Evolutionary conservation across 805 yeast species (phyloP).

Genomic region (Nakazawaea peltata): DNA sequence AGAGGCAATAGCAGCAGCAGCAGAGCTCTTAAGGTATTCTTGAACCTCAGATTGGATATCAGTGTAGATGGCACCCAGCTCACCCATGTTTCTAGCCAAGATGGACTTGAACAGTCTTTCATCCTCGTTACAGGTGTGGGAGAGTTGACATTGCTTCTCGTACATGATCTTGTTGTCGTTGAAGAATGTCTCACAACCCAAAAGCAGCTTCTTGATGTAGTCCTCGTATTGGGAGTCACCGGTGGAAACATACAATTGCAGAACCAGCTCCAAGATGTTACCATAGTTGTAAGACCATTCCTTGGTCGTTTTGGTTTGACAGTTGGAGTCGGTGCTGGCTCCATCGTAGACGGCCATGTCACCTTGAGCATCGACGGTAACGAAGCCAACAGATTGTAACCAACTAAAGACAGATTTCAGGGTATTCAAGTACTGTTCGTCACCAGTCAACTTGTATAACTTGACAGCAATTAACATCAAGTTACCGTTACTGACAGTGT

Average conservation of each 20-base stretch:
- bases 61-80: conserved; percentile 49
- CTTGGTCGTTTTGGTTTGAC: conserved; percentile 37
- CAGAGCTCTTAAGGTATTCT: conserved; percentile 33
- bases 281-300: conserved; percentile 74
- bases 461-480: conserved; percentile 57
- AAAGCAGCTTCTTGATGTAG: conserved; percentile 30
- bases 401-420: conserved; percentile 53
- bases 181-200: conserved; percentile 30
- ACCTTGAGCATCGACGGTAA: conserved; percentile 16
- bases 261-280: conserved; percentile 29
- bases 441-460: conserved; percentile 49
- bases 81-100: conserved; percentile 54
- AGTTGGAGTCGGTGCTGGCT: conserved; percentile 40
- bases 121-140: conserved; percentile 56
- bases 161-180: conserved; percentile 39
- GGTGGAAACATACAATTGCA: conserved; percentile 4
- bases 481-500: conserved; percentile 58
- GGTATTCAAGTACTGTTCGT: conserved; percentile 39
- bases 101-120: conserved; percentile 72
- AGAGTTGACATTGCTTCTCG: conserved; percentile 53
- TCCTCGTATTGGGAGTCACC: conserved; percentile 15
- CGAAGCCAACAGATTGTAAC: conserved; percentile 26
- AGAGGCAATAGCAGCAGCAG: conserved; percentile 59
- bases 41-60: conserved; percentile 31
- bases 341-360: conserved; percentile 44